Evolutionary conservation across 768 basidiomycete species (phyloP), one percentile per base, ranked within the genome.

Genomic region (Daedaleopsis sinensis): DNA sequence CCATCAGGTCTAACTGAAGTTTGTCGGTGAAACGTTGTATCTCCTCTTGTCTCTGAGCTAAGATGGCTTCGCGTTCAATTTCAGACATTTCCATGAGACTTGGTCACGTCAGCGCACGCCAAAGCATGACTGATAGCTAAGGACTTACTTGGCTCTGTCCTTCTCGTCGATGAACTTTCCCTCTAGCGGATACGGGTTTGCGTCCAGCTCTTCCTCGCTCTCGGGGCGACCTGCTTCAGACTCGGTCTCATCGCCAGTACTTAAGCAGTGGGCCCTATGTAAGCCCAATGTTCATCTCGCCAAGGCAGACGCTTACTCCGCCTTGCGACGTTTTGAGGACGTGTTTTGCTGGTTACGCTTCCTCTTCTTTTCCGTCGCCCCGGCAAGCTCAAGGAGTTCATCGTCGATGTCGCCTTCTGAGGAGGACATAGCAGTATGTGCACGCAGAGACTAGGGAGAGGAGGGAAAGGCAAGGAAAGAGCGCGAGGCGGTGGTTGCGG

Each of bases 81-180:
- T 98, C 96, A 42, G 89, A 83, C 84, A 96, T 80, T 23, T 79
- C 73, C 69, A 93, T 77, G 36, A 98, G 79, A 55, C 96, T 98
- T 24, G 42, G 48, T 42, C 23, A 24, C 43, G 32, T 63, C 3
- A 39, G 48, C 18, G 39, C 52, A 19, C 19, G 48, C 19, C n/a
- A 49, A 21, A 48, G 5, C 37, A 2, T 24, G 55, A 47, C 37
- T 32, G 7, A 55, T 24, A 66, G 52, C 57, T 48, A 48, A 50
- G 42, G 58, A 79, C 90, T 78, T 78, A 96, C 96, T 81, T 77
- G 65, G 88, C 82, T 68, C 90, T 84, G 74, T 98, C 96, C 13
- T 79, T 82, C 67, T 94, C 93, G 69, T 97, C 88, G 60, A 83
- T 83, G 71, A 92, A 98, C 74, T 93, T 93, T 52, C 93, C 94